phyloP scores from a whole-genome alignment of 2,329 filamentous ascomycete species.

The Allantophomopsis cytisporea region DNA sequence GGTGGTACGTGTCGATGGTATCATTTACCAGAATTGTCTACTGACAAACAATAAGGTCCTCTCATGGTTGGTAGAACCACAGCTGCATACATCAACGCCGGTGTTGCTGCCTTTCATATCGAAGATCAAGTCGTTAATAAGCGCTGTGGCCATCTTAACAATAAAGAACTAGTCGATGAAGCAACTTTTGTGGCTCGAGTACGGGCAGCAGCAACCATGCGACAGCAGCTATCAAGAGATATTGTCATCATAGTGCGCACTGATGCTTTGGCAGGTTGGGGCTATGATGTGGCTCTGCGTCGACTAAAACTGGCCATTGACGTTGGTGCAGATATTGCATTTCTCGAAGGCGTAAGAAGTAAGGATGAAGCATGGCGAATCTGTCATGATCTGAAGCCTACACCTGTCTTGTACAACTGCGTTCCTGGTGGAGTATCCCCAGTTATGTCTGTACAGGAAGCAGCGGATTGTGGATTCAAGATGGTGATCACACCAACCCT shows the following conservation, averaged over 20 bases:
- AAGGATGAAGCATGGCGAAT: conserved; percentile 32
- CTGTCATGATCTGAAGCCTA: conserved; percentile 30
- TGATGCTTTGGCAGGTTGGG: conserved; percentile 41
- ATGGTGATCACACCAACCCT: conserved; percentile 33
- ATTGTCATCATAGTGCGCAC: conserved; percentile 54
- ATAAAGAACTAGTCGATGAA: conserved; percentile 45
- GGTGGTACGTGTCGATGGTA: conserved; percentile 18
- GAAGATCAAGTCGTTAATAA: conserved; percentile 52
- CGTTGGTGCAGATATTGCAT: conserved; percentile 43
- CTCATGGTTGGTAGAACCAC: conserved; percentile 39
- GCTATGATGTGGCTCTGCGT: conserved; percentile 39
- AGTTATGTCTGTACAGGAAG: conserved; percentile 33
- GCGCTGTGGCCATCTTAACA: conserved; percentile 48
- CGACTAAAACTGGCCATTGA: conserved; percentile 34
- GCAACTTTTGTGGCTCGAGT: conserved; percentile 39
- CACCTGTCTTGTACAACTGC: conserved; percentile 39
- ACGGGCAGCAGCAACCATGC: conserved; percentile 35
- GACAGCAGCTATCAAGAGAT: conserved; percentile 33
- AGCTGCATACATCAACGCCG: conserved; percentile 33
- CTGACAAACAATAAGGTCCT: conserved; percentile 16
- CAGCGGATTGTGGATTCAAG: conserved; percentile 37
- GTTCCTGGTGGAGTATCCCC: conserved; percentile 41
- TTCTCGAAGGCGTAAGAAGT: conserved; percentile 43
- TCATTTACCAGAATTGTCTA: not conserved
- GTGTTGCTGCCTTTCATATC: conserved; percentile 45